Evolutionary conservation across 345 rosid species (phyloP).

Genomic region (Euphorbia pulcherrima): DNA sequence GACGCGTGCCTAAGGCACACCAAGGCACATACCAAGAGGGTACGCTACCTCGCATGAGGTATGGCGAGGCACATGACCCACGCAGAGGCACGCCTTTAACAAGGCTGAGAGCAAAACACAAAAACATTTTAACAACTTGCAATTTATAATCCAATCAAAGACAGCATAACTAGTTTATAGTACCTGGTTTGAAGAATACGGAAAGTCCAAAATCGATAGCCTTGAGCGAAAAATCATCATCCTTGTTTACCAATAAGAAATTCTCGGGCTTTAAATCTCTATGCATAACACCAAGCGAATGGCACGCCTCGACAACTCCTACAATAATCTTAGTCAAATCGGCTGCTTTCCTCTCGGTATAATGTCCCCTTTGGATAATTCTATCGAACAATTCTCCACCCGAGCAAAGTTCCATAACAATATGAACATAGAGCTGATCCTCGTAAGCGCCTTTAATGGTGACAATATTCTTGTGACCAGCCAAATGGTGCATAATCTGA

Average conservation of each 20-base stretch:
- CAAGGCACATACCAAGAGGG: no score
- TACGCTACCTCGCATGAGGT: no score
- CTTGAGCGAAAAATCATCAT: conserved; percentile 93
- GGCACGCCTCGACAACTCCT: conserved; percentile 94
- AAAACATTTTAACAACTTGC: not conserved
- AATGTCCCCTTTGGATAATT: conserved; percentile 95
- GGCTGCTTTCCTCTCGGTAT: conserved; percentile 94
- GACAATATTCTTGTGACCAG: conserved; percentile 89
- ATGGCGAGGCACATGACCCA: no score
- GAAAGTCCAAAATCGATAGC: conserved; percentile 99
- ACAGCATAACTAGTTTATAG: not conserved
- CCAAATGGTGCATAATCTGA: conserved; percentile 99
- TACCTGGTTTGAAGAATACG: conserved; percentile 96
- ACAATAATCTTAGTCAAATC: conserved; percentile 89
- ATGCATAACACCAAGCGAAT: conserved; percentile 97
- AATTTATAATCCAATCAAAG: not conserved
- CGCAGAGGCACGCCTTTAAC: no score
- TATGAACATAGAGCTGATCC: conserved; percentile 77
- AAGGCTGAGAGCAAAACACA: not conserved
- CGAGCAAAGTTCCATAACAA: conserved; percentile 94
- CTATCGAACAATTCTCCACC: conserved; percentile 97
- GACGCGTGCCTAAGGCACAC: no score
- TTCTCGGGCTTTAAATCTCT: conserved; percentile 98
- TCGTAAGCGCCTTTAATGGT: conserved; percentile 95
- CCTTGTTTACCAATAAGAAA: conserved; percentile 92